Percentiles rank a stretch among this genome's conserved stretches.
Evolutionary conservation across 305 asterid genomes (phyloP).

Genomic region (Fraxinus greggii): DNA sequence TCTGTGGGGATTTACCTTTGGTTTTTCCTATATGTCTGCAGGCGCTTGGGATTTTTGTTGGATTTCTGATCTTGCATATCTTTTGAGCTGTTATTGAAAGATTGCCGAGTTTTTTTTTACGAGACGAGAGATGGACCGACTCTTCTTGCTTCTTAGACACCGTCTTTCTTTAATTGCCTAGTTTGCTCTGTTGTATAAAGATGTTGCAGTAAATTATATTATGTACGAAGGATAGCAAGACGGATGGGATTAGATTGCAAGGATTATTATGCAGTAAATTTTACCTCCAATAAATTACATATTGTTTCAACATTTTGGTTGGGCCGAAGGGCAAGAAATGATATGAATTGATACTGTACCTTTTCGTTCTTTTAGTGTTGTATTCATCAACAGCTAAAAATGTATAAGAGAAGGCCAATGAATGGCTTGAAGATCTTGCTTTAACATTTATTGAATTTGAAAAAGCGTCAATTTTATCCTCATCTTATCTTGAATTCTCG

Average conservation of each 20-base stretch:
- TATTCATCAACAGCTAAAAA: not conserved
- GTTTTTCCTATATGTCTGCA: not conserved
- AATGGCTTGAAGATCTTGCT: not conserved
- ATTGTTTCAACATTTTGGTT: not conserved
- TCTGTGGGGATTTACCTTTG: not conserved
- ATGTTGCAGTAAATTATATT: not conserved
- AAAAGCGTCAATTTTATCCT: not conserved
- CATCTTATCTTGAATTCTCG: not conserved
- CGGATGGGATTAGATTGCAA: not conserved
- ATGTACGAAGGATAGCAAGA: not conserved
- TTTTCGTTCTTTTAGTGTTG: not conserved
- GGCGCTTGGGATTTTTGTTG: not conserved
- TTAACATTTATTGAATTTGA: not conserved
- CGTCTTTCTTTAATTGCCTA: not conserved
- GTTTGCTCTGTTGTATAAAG: not conserved
- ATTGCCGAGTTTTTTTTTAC: not conserved
- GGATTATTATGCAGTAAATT: not conserved
- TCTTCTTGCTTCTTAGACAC: not conserved
- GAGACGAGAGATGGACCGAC: not conserved
- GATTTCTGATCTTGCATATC: not conserved
- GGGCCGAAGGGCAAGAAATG: not conserved
- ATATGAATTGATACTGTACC: not conserved
- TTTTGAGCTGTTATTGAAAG: not conserved
- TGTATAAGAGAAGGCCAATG: not conserved
- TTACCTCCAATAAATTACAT: not conserved